phyloP scores from a whole-genome alignment of 1,284 basidiomycete species.

The Puccinia triticina region DNA sequence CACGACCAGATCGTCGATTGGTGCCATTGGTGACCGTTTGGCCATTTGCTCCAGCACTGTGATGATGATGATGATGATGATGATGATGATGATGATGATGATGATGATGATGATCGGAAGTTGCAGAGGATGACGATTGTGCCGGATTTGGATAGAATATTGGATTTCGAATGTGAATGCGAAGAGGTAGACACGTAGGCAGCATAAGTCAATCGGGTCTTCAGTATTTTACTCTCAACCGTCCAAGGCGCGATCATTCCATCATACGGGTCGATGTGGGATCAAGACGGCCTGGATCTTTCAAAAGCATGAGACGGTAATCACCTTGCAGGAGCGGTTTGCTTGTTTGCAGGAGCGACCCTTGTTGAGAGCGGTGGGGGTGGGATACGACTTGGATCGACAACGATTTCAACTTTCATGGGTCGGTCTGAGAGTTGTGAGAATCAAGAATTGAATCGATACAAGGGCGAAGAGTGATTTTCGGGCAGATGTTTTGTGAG shows the following conservation, averaged over 20 bases:
- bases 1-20: slow-evolving; percentile 5
- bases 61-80: background rate
- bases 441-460: slow-evolving; percentile 1
- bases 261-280: background rate
- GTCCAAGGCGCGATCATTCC: slow-evolving; percentile 26
- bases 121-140: background rate
- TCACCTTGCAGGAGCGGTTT: slow-evolving; percentile 46
- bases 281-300: background rate
- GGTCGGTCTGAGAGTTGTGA: slow-evolving; percentile 43
- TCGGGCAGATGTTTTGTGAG: background rate
- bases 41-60: slow-evolving; percentile 25
- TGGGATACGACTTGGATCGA: slow-evolving; percentile 46
- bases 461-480: background rate
- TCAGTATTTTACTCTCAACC: slow-evolving; percentile 5
- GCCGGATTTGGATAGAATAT: background rate
- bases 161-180: background rate
- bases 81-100: background rate
- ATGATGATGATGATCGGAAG: background rate
- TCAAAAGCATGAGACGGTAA: slow-evolving; percentile 46
- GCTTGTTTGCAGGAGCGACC: slow-evolving; percentile 43
- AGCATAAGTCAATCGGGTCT: slow-evolving; percentile 18
- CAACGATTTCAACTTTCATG: slow-evolving; percentile 49
- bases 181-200: background rate
- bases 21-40: slow-evolving; percentile 1
- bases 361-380: slow-evolving; percentile 46